Percentiles rank a stretch among this genome's conserved stretches.
phyloP scores from a whole-genome alignment of 495 filamentous ascomycete species.

The Tirmania nivea region DNA sequence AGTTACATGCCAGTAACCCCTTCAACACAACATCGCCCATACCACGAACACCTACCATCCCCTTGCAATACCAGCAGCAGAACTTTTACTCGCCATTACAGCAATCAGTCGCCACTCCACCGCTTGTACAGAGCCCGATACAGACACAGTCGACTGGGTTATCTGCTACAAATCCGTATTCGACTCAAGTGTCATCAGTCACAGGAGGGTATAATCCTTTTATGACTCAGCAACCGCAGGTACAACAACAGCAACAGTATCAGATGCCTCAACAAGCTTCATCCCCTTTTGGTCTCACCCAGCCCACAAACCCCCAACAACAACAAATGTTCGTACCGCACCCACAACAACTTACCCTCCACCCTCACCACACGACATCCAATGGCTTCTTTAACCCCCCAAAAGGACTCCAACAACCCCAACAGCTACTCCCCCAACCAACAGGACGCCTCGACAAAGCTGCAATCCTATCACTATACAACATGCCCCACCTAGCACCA shows the following conservation, averaged over 20 bases:
- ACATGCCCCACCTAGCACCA: slow-evolving; percentile 50
- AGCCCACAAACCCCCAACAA: not conserved
- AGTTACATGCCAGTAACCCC: not conserved
- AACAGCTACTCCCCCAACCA: slow-evolving; percentile 17
- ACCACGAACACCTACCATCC: not conserved
- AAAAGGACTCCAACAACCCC: slow-evolving; percentile 20
- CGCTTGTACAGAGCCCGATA: no score
- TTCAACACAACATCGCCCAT: not conserved
- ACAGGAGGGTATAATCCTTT: no score
- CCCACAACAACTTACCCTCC: not conserved
- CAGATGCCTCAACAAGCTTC: not conserved
- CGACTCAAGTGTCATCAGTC: no score
- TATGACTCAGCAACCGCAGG: no score
- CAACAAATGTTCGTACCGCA: not conserved
- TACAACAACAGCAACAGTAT: slow-evolving; percentile 2
- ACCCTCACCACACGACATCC: not conserved
- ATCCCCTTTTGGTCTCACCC: not conserved
- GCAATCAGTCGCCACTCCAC: no score
- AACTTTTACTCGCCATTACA: no score
- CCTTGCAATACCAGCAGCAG: not conserved
- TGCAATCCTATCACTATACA: slow-evolving; percentile 73
- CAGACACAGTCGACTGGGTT: no score
- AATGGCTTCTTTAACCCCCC: not conserved
- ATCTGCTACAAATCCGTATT: no score
- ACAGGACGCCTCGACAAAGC: slow-evolving; percentile 43